Base-by-base conservation (phyloP, 805 yeast species). In the Pichia deserticola region DNA sequence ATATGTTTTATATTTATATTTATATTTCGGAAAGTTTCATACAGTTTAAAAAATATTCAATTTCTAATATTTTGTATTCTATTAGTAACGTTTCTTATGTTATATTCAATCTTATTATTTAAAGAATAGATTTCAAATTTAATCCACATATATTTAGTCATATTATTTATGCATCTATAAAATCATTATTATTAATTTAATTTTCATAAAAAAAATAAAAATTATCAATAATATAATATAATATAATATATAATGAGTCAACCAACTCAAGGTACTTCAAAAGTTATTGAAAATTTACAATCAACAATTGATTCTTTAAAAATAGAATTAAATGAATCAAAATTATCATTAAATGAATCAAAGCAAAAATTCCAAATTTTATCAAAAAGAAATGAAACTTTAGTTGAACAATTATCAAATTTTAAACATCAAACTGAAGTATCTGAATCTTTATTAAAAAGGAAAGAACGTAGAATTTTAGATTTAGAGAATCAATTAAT, bases 341-440 rank as follows among this genome's bases (percentile, higher is more conserved):
- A 59, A 36, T 54, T 54, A 1, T 59, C 71, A 41, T 69, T 67
- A 48, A 66, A 68, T 32, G 84, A 78, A 51, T 73, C 76, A 57
- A 74, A 73, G 52, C 80, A 79, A 63, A 77, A 81, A 52, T 69
- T 73, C 39, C 44, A 57, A 73, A 77, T 46, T 66, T 73, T 32
- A 59, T 74, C 47, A 56, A 73, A 54, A 65, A 73, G 59, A 72
- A 78, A 65, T 69, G 81, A 57, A 81, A 77, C 56, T 69, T 68
- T 77, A 47, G 73, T 79, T 36, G 88, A 82, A 57, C 86, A 82
- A 63, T 65, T 82, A 52, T 79, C 88, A 33, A 82, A 81, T 54
- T 71, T 85, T 37, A 84, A 84, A 63, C 90, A 85, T 62, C 92
- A 88, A 59, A 83, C 83, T 57, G 89, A 86, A 54, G 83, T 83